phyloP scores from a whole-genome alignment of 345 rosid species.

The Cardamine resedifolia region DNA sequence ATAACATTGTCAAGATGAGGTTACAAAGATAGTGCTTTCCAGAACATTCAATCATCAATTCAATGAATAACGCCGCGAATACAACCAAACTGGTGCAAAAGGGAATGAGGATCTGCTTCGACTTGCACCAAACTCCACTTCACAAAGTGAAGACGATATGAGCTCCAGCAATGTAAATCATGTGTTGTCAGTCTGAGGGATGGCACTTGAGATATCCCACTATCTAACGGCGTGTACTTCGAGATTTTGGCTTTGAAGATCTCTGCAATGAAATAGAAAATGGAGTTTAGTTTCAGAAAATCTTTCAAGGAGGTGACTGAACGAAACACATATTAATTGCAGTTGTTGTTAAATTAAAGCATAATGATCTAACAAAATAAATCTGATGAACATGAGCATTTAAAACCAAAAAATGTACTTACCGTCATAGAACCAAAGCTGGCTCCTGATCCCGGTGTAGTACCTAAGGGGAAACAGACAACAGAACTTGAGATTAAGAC shows the following conservation, averaged over 20 bases:
- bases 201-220: constrained; percentile 2
- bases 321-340: background rate
- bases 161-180: constrained; percentile 5
- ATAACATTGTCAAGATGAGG: constrained; percentile 10
- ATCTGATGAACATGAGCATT: constrained; percentile 10
- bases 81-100: constrained; percentile 15
- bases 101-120: background rate
- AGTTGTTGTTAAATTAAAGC: background rate
- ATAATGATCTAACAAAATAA: background rate
- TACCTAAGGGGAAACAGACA: constrained; percentile 46
- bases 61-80: background rate
- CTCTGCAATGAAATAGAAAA: constrained; percentile 50
- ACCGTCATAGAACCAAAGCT: constrained; percentile 81
- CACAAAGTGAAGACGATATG: constrained; percentile 11
- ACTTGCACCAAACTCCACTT: constrained; percentile 14
- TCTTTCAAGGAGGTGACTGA: background rate
- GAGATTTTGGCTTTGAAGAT: constrained; percentile 74
- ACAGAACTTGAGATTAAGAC: too few species aligned
- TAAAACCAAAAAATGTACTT: constrained; percentile 40
- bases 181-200: background rate
- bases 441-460: constrained; percentile 70
- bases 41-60: constrained; percentile 13
- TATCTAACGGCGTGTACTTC: constrained; percentile 68
- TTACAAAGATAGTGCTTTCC: constrained; percentile 4
- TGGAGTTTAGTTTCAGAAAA: constrained; percentile 2